Evolutionary conservation across 768 basidiomycete genomes (phyloP).

Genomic region (Rhodotorula kratochvilovae): DNA sequence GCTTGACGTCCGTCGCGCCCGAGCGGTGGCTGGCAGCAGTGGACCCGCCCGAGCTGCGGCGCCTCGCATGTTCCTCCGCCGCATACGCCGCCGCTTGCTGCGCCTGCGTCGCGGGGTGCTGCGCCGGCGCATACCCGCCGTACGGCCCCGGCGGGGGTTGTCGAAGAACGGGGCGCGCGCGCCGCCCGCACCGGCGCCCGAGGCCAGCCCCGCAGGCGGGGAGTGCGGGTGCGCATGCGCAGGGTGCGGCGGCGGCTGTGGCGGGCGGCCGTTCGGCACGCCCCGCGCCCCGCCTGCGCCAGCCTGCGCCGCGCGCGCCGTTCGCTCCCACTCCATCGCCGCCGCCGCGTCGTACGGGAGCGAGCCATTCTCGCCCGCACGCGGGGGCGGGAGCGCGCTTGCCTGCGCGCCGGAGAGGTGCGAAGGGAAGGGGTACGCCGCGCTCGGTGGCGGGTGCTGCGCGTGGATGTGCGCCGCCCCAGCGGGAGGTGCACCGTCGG

Average conservation of each 20-base stretch:
- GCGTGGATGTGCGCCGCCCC: background rate
- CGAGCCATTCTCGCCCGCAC: background rate
- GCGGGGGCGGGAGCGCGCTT: background rate
- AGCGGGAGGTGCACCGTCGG: background rate
- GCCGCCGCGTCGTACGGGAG: background rate
- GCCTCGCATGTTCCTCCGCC: constrained; percentile 11
- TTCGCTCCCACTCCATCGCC: constrained; percentile 27
- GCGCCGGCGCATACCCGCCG: constrained; percentile 14
- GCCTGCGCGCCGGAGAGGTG: constrained; percentile 2
- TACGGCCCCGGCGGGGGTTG: constrained; percentile 14
- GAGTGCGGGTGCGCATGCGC: background rate
- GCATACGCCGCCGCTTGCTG: background rate
- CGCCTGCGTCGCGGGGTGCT: background rate
- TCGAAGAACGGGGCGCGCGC: constrained; percentile 19
- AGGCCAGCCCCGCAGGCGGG: background rate
- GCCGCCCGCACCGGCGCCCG: background rate
- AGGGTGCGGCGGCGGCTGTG: too few species aligned
- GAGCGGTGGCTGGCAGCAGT: background rate
- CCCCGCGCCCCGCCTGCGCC: too few species aligned
- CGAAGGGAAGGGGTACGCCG: constrained; percentile 10
- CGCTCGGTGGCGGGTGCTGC: background rate
- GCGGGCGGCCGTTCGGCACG: too few species aligned
- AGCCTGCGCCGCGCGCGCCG: background rate
- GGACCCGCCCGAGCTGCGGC: constrained; percentile 28
- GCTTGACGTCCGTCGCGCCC: background rate